These are phyloP conservation scores for Penicillium cataractarum DNA, from an alignment of 495 filamentous ascomycete genomes.

Conservation along the genomic window DNA sequence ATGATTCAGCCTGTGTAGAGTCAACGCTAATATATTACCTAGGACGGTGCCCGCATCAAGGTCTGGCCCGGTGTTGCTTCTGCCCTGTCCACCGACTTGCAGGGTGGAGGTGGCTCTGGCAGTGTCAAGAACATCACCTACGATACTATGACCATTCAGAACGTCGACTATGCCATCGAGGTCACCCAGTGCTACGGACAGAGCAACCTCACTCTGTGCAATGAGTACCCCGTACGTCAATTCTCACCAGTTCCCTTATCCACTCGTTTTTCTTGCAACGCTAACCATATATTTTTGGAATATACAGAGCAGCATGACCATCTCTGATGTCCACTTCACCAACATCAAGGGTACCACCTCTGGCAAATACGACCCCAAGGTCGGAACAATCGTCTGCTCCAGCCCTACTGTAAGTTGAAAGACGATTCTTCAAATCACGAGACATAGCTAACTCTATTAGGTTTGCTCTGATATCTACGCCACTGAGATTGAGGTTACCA, in stretches of 20 bases:
- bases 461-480: constrained; percentile 59
- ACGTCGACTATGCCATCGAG: constrained; percentile 68
- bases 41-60: constrained; percentile 72
- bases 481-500: constrained; percentile 52
- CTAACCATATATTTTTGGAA: neutral
- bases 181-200: constrained; percentile 70
- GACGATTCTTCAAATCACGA: no score
- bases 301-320: constrained; percentile 55
- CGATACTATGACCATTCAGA: constrained; percentile 56
- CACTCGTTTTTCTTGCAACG: neutral
- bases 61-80: constrained; percentile 63
- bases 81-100: constrained; percentile 56
- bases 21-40: neutral
- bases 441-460: constrained; percentile 23
- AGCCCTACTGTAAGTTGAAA: constrained; percentile 48
- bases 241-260: neutral
- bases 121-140: constrained; percentile 60
- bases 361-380: constrained; percentile 50
- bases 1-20: neutral
- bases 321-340: constrained; percentile 57
- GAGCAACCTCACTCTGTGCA: constrained; percentile 62
- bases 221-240: constrained; percentile 53
- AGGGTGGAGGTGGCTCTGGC: constrained; percentile 63
- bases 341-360: constrained; percentile 60
- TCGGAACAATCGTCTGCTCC: constrained; percentile 61